Evolutionary conservation across 352 stramenopile species (phyloP).

Genomic region (Phytophthora kernoviae): DNA sequence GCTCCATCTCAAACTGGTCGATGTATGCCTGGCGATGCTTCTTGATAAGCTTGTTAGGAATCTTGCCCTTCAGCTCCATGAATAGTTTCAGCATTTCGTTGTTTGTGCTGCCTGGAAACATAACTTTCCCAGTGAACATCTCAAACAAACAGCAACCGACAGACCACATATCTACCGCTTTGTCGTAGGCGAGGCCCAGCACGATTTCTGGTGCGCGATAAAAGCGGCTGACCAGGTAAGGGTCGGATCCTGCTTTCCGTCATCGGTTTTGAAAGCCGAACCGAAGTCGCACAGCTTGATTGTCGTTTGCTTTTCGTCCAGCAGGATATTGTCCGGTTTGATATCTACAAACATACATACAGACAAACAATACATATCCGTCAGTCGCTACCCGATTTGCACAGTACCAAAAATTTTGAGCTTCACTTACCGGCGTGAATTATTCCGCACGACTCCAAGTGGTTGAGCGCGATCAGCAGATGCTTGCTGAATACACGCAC

Average conservation of each 20-base stretch:
- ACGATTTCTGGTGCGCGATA: constrained; percentile 97
- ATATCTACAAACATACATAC: constrained; percentile 80
- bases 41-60: constrained; percentile 87
- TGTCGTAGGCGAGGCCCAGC: constrained; percentile 91
- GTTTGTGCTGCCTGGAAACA: constrained; percentile 97
- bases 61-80: constrained; percentile 95
- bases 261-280: constrained; percentile 93
- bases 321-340: constrained; percentile 98
- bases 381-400: not conserved
- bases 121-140: constrained; percentile 97
- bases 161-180: constrained; percentile 98
- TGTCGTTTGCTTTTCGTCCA: constrained; percentile 94
- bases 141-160: constrained; percentile 97
- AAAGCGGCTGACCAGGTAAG: constrained; percentile 99
- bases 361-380: constrained; percentile 9
- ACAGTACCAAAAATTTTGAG: not conserved
- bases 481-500: constrained; percentile 87
- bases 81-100: constrained; percentile 98
- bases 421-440: constrained; percentile 90
- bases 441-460: constrained; percentile 78
- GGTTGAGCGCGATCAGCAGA: constrained; percentile 76
- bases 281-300: constrained; percentile 99
- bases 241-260: constrained; percentile 94
- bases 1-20: constrained; percentile 85
- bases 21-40: constrained; percentile 79